Conservation (phyloP, 768 basidiomycete species). For the Crepidotus variabilis region DNA sequence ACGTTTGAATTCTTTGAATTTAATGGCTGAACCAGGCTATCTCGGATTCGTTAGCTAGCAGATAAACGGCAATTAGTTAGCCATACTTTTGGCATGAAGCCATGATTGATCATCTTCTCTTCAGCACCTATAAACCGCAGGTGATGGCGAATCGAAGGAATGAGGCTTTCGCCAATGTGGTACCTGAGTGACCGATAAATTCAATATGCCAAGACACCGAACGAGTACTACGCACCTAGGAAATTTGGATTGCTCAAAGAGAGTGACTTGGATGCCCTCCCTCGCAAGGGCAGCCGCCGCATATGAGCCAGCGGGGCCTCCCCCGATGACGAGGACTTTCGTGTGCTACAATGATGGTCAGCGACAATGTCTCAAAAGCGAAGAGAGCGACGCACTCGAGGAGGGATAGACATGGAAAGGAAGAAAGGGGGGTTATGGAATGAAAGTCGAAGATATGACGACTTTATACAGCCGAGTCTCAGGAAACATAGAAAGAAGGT, state of each 20-base stretch:
- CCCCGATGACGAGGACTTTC: slow-evolving; percentile 44
- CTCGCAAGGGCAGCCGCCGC: slow-evolving; percentile 52
- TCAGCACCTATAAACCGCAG: slow-evolving; percentile 57
- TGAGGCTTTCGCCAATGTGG: slow-evolving; percentile 57
- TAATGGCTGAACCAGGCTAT: slow-evolving; percentile 60
- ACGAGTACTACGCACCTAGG: slow-evolving; percentile 32
- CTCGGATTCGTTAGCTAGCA: not conserved
- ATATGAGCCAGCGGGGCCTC: slow-evolving; percentile 56
- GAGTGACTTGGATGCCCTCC: slow-evolving; percentile 50
- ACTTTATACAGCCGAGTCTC: slow-evolving; percentile 13
- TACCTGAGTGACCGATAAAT: slow-evolving; percentile 32
- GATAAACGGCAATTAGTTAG: not conserved
- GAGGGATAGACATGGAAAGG: slow-evolving; percentile 25
- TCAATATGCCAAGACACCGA: not conserved
- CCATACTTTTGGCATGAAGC: slow-evolving; percentile 48
- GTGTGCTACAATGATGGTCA: slow-evolving; percentile 27
- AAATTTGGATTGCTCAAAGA: slow-evolving; percentile 53
- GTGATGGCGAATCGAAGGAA: slow-evolving; percentile 58
- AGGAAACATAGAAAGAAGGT: slow-evolving; percentile 11
- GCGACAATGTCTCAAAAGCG: not conserved
- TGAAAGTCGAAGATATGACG: slow-evolving; percentile 17
- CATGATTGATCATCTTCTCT: slow-evolving; percentile 42
- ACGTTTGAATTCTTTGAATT: slow-evolving; percentile 61
- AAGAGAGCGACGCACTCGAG: not conserved
- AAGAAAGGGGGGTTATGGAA: slow-evolving; percentile 18